Base-by-base conservation (phyloP, 164 flowering plant genomes). In the Aristolochia californica region DNA sequence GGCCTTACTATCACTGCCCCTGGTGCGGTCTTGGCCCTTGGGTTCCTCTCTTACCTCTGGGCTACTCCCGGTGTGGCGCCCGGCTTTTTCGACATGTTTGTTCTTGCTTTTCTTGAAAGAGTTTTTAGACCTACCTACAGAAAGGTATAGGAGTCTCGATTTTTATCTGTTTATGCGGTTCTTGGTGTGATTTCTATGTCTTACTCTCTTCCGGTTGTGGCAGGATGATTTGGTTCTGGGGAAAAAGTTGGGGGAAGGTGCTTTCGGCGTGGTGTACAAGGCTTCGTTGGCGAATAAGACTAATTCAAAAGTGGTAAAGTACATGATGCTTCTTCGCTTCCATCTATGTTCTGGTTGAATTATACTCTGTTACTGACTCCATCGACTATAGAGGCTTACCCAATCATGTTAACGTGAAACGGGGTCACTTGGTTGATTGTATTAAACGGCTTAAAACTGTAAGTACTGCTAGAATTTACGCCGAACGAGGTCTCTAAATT, bases 11-110 rank as follows among this genome's bases (percentile, higher is more conserved):
- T 83, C 24, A 89, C 99, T 11, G 69, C 74, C 13, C 99, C 99
- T 53, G 99, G 97, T 5, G 91, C 68, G 1, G 58, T 80, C 63
- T 69, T 93, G 63, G 97, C 97, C 47, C 66, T 89, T 56, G 79
- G 87, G 16, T 71, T 87, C 34, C 20, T 87, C n/a, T 93, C 99
- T 48, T 93, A 93, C 63, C 85, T 89, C 43, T 93, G 97, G 99
- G 97, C 99, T 23, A 93, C 99, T 0, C 97, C 97, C 69, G 99
- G 99, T 52, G 99, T 93, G 48, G 99, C 99, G 52, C 99, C 99
- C 60, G 99, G 96, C 3, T 93, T 93, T 72, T 93, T 80, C 74
- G 99, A 93, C 63, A 93, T 93, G 99, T 93, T 93, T 74, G 82
- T 93, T 58, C 95, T 93, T 63, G 95, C 97, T 59, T 85, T 93